Conservation (phyloP, 2,329 filamentous ascomycete genomes). For the Gaeumannomyces tritici region DNA sequence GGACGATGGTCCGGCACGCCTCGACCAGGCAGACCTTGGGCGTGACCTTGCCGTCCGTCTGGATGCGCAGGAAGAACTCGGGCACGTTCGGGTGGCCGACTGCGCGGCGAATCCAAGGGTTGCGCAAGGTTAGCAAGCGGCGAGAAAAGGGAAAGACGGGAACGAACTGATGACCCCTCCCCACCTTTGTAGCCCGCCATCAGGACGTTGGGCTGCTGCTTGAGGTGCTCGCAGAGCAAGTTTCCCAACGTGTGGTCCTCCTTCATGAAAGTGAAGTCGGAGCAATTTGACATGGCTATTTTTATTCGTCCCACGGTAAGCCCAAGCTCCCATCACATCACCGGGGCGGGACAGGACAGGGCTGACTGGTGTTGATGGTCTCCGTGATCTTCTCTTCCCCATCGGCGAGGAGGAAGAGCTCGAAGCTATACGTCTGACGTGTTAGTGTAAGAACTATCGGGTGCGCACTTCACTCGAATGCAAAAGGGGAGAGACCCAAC, state of each 20-base stretch:
- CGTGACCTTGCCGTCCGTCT: slow-evolving; percentile 80
- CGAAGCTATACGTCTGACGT: slow-evolving; percentile 56
- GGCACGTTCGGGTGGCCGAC: slow-evolving; percentile 53
- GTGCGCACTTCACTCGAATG: too few relatives aligned
- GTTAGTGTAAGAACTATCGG: background rate
- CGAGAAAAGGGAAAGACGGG: background rate
- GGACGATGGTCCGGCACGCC: slow-evolving; percentile 73
- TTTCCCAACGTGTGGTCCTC: slow-evolving; percentile 96
- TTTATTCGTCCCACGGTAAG: too few relatives aligned
- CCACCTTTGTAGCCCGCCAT: slow-evolving; percentile 88
- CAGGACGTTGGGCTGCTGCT: slow-evolving; percentile 72
- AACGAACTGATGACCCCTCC: slow-evolving; percentile 13
- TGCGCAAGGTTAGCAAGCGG: background rate
- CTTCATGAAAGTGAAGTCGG: slow-evolving; percentile 90
- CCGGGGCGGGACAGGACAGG: background rate
- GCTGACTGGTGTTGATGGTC: slow-evolving; percentile 28
- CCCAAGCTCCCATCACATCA: too few relatives aligned
- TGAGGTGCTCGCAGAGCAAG: slow-evolving; percentile 74
- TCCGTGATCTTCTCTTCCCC: slow-evolving; percentile 92
- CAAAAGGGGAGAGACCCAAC: slow-evolving; percentile 7
- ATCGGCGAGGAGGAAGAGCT: slow-evolving; percentile 79
- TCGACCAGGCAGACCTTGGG: slow-evolving; percentile 83
- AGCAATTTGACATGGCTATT: slow-evolving; percentile 82
- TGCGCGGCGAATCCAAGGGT: slow-evolving; percentile 11
- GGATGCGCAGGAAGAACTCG: slow-evolving; percentile 64